A percentile compares a stretch with the other conserved stretches of the same genome.
Conservation (phyloP, 768 basidiomycete genomes). For the Mycena filopes region DNA sequence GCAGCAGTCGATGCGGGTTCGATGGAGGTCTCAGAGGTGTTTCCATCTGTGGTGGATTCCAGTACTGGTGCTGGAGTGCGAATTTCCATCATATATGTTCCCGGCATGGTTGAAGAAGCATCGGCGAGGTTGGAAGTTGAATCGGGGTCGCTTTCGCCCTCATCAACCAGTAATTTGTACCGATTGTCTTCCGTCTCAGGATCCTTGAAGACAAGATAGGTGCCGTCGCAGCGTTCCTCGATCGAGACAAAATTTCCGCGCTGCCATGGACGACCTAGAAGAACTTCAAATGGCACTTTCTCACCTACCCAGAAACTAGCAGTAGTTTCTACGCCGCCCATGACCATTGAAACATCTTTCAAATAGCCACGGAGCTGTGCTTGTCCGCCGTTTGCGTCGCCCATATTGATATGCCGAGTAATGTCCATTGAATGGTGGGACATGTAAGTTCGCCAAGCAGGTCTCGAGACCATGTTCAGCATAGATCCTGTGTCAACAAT, state of each 20-base stretch:
- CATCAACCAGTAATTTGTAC: background rate
- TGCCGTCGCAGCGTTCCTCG: conserved; percentile 33
- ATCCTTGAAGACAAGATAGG: conserved; percentile 13
- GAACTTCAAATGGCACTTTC: conserved; percentile 23
- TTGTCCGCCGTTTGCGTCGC: too few relatives aligned
- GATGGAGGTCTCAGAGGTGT: background rate
- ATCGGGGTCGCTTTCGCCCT: too few relatives aligned
- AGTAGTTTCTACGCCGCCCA: too few relatives aligned
- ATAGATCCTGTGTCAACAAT: conserved; percentile 23
- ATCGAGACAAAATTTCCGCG: conserved; percentile 33
- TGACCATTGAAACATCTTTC: too few relatives aligned
- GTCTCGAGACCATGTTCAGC: conserved; percentile 14
- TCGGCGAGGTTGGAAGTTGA: background rate
- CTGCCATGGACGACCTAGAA: conserved; percentile 33
- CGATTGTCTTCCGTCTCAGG: background rate
- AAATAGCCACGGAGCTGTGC: too few relatives aligned
- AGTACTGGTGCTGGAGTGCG: background rate
- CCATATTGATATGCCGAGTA: too few relatives aligned
- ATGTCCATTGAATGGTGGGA: too few relatives aligned
- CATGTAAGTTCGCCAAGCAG: background rate
- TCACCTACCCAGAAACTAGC: conserved; percentile 34
- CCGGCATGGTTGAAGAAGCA: background rate
- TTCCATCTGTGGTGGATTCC: background rate
- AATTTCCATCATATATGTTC: background rate
- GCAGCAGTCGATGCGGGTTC: background rate